A percentile compares a stretch with the other conserved stretches of the same genome.
Evolutionary conservation across 116 monocot genomes (phyloP).

Genomic region (Dioscorea cayenensis): DNA sequence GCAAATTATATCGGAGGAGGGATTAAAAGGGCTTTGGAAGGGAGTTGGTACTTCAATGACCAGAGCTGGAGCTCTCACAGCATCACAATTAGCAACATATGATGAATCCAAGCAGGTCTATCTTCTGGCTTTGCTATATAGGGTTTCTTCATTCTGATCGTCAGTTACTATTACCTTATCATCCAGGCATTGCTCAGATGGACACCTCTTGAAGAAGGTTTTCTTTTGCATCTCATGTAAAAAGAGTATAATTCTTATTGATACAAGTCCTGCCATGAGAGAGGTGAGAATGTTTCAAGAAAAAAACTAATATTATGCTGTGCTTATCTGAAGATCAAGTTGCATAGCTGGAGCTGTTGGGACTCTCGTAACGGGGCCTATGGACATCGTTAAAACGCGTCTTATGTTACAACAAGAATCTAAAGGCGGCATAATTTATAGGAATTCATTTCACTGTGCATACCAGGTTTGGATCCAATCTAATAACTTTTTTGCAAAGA

Average conservation of each 20-base stretch:
- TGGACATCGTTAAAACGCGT: conserved; percentile 95
- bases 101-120: conserved; percentile 96
- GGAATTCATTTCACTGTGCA: conserved; percentile 81
- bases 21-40: conserved; percentile 82
- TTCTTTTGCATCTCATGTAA: conserved; percentile 94
- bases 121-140: not conserved
- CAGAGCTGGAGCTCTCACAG: conserved; percentile 82
- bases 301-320: conserved; percentile 8
- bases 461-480: conserved; percentile 57
- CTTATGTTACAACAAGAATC: conserved; percentile 79
- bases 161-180: not conserved
- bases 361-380: conserved; percentile 77
- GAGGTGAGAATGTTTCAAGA: not conserved
- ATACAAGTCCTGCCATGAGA: not conserved
- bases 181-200: conserved; percentile 63
- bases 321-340: conserved; percentile 63
- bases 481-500: not conserved
- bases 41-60: conserved; percentile 96
- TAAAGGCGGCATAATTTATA: conserved; percentile 28
- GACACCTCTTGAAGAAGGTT: conserved; percentile 86
- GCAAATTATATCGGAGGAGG: conserved; percentile 54
- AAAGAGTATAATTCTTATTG: conserved; percentile 7
- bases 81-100: no score
- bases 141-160: not conserved
- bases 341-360: conserved; percentile 75